Conservation (phyloP, 1,284 basidiomycete genomes). For the Laetiporus sulphureus region DNA sequence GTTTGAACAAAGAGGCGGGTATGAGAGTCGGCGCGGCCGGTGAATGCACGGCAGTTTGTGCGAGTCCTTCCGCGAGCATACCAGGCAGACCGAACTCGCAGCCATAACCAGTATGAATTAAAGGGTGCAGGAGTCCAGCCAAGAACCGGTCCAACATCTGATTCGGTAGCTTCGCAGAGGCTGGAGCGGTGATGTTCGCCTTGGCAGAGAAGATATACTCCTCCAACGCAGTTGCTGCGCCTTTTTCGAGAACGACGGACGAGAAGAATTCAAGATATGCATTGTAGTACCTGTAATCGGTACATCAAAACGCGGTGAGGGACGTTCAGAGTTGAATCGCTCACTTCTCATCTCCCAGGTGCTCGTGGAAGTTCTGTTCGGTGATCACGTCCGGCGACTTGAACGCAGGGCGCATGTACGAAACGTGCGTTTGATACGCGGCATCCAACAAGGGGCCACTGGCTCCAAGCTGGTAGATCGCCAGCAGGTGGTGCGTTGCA, state of each 20-base stretch:
- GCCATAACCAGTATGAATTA: slow-evolving; percentile 62
- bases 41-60: slow-evolving; percentile 27
- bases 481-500: slow-evolving; percentile 42
- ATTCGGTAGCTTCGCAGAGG: slow-evolving; percentile 31
- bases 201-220: slow-evolving; percentile 50
- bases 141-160: slow-evolving; percentile 58
- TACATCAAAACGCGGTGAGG: neutral
- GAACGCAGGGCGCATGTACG: slow-evolving; percentile 32
- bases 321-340: slow-evolving; percentile 10
- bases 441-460: slow-evolving; percentile 32
- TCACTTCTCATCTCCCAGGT: slow-evolving; percentile 43
- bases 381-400: slow-evolving; percentile 38
- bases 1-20: slow-evolving; percentile 23
- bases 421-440: slow-evolving; percentile 35
- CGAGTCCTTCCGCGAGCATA: slow-evolving; percentile 49
- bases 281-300: slow-evolving; percentile 43
- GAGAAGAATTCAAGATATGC: slow-evolving; percentile 55
- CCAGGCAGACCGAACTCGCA: slow-evolving; percentile 57
- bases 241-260: slow-evolving; percentile 35
- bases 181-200: slow-evolving; percentile 35
- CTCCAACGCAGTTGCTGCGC: slow-evolving; percentile 38
- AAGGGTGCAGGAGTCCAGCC: slow-evolving; percentile 53
- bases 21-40: slow-evolving; percentile 19
- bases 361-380: slow-evolving; percentile 37
- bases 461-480: slow-evolving; percentile 44